A percentile compares a stretch with the other conserved stretches of the same genome.
Evolutionary conservation across 805 yeast species (phyloP).

Genomic region (Wickerhamiella nectarea): DNA sequence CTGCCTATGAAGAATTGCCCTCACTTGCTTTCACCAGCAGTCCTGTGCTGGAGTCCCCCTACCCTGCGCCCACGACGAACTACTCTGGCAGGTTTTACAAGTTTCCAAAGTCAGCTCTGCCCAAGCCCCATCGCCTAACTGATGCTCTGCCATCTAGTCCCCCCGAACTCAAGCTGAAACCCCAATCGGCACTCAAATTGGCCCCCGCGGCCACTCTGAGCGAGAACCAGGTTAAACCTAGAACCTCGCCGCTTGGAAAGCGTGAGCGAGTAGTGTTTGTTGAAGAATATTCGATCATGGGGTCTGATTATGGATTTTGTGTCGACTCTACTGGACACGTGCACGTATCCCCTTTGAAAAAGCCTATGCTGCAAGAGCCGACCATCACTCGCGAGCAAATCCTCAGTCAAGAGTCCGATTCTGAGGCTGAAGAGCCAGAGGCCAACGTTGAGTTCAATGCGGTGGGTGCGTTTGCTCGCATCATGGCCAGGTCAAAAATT

Average conservation of each 20-base stretch:
- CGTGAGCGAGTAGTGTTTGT: neutral
- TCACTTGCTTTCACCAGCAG: conserved; percentile 6
- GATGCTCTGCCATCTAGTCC: conserved; percentile 6
- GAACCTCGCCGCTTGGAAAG: conserved; percentile 4
- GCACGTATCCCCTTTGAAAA: conserved; percentile 1
- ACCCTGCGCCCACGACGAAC: neutral
- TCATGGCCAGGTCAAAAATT: conserved; percentile 15
- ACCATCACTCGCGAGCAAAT: conserved; percentile 1
- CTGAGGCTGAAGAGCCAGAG: conserved; percentile 7
- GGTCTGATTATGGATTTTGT: conserved; percentile 8
- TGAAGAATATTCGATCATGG: conserved; percentile 11
- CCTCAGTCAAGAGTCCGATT: conserved; percentile 11
- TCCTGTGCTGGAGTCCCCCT: conserved; percentile 4
- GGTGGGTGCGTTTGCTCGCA: conserved; percentile 18
- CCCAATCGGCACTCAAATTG: neutral
- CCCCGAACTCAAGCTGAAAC: neutral
- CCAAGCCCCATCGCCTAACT: neutral
- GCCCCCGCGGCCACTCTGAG: neutral
- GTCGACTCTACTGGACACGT: conserved; percentile 9
- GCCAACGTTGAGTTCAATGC: conserved; percentile 14
- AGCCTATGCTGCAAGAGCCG: neutral
- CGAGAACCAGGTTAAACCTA: too few relatives aligned
- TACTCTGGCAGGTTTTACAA: conserved; percentile 1
- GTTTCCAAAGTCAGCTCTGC: conserved; percentile 3
- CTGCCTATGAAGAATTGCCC: conserved; percentile 6